These are phyloP conservation scores for Penicillium roqueforti DNA, from an alignment of 495 filamentous ascomycete species.

Conservation along the genomic window DNA sequence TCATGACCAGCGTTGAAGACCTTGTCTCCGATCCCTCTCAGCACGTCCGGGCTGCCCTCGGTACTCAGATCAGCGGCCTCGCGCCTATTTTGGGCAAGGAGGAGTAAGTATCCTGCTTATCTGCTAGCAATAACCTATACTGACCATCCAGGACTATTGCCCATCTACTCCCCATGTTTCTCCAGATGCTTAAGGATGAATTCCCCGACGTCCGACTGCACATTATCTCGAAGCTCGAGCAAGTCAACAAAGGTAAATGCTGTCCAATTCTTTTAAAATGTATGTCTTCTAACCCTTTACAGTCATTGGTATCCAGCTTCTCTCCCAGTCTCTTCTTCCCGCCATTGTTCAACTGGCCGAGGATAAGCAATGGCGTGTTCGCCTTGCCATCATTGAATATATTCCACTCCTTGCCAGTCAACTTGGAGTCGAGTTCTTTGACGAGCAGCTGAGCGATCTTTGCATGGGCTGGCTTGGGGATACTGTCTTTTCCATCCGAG, in stretches of 20 bases:
- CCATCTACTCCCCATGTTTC: slow-evolving; percentile 96
- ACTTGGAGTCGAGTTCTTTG: slow-evolving; percentile 95
- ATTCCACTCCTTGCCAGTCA: slow-evolving; percentile 95
- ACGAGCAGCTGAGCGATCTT: slow-evolving; percentile 88
- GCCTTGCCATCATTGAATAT: slow-evolving; percentile 97
- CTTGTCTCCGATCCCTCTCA: slow-evolving; percentile 93
- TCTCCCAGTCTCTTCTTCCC: slow-evolving; percentile 92
- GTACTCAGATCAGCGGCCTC: slow-evolving; percentile 94
- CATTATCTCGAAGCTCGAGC: slow-evolving; percentile 97
- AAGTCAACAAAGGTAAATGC: slow-evolving; percentile 83
- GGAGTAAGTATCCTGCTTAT: slow-evolving; percentile 61
- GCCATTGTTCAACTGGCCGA: slow-evolving; percentile 98
- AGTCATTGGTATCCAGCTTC: slow-evolving; percentile 96
- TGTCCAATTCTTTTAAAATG: background rate
- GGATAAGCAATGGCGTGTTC: slow-evolving; percentile 99
- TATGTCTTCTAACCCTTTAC: slow-evolving; percentile 10
- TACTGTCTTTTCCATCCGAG: slow-evolving; percentile 96
- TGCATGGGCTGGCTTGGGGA: slow-evolving; percentile 99
- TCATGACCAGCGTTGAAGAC: slow-evolving; percentile 95
- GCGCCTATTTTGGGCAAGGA: slow-evolving; percentile 97
- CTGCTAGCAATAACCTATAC: background rate
- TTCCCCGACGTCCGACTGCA: slow-evolving; percentile 96
- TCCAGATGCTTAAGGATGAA: slow-evolving; percentile 99
- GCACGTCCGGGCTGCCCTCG: slow-evolving; percentile 91
- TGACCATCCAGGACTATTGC: slow-evolving; percentile 70